phyloP scores from a whole-genome alignment of 2,329 filamentous ascomycete species.

The Arthrinium phaeospermum region DNA sequence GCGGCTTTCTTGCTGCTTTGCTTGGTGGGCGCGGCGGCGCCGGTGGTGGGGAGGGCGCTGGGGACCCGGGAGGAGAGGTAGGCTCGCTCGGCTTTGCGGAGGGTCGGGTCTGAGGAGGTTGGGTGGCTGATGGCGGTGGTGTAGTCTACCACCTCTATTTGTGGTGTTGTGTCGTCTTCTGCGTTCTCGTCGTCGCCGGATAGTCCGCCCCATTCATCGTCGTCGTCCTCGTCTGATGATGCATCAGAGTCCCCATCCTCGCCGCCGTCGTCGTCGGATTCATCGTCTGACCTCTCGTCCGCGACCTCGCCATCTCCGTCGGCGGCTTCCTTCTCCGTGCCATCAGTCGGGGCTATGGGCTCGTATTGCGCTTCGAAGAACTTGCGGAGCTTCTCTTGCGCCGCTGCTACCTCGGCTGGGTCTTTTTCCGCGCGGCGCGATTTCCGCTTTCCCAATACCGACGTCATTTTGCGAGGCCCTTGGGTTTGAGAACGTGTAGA shows the following conservation, averaged over 20 bases:
- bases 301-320: constrained; percentile 44
- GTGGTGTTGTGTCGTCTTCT: constrained; percentile 25
- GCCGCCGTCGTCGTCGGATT: constrained; percentile 35
- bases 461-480: background rate
- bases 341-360: constrained; percentile 59
- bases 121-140: constrained; percentile 45
- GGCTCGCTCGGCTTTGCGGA: constrained; percentile 74
- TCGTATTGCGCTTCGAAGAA: constrained; percentile 91
- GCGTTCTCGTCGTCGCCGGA: constrained; percentile 31
- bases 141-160: constrained; percentile 69
- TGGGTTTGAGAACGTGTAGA: background rate
- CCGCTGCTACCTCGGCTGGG: constrained; percentile 52
- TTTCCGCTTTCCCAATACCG: constrained; percentile 57
- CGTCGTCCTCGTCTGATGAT: constrained; percentile 39
- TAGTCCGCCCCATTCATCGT: constrained; percentile 30
- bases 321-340: constrained; percentile 32
- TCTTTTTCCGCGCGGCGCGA: constrained; percentile 31
- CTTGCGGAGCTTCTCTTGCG: constrained; percentile 77
- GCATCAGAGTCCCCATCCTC: constrained; percentile 31
- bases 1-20: constrained; percentile 36
- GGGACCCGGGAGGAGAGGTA: constrained; percentile 66
- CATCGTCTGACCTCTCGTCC: constrained; percentile 28
- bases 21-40: constrained; percentile 26
- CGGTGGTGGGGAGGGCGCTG: constrained; percentile 32
- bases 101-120: constrained; percentile 50